Percentiles rank a stretch among this genome's conserved stretches.
phyloP scores from a whole-genome alignment of 495 filamentous ascomycete genomes.

The Podospora appendiculata region DNA sequence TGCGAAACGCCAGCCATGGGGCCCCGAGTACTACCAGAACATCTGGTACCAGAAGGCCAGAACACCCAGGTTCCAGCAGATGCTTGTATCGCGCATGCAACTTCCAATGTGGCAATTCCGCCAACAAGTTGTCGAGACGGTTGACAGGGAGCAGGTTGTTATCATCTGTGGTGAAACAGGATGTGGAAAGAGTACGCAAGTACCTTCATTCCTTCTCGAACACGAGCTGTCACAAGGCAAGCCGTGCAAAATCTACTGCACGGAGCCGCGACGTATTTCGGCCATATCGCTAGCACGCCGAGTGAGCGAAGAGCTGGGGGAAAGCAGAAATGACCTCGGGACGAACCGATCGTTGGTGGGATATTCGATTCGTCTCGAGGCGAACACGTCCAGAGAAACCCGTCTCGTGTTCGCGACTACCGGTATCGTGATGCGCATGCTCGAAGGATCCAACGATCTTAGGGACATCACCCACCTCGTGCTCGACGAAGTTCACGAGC shows the following conservation, averaged over 20 bases:
- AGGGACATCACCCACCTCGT: constrained; percentile 86
- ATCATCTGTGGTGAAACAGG: constrained; percentile 96
- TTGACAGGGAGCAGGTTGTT: constrained; percentile 69
- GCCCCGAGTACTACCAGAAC: constrained; percentile 43
- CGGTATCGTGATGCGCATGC: constrained; percentile 94
- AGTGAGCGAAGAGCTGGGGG: constrained; percentile 91
- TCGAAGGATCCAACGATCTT: constrained; percentile 79
- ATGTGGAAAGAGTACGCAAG: constrained; percentile 95
- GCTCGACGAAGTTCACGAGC: constrained; percentile 91
- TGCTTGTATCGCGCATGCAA: constrained; percentile 56
- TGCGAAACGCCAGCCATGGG: constrained; percentile 22
- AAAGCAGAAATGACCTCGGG: constrained; percentile 71
- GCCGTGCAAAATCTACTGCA: constrained; percentile 87
- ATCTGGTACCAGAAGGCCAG: constrained; percentile 66
- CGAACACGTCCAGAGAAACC: constrained; percentile 71
- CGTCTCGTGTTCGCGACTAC: constrained; percentile 78
- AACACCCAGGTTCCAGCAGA: constrained; percentile 50
- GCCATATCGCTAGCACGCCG: constrained; percentile 85
- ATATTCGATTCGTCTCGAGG: constrained; percentile 88
- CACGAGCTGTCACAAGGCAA: constrained; percentile 73
- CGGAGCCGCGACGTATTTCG: constrained; percentile 92
- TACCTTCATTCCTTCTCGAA: constrained; percentile 86
- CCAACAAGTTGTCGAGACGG: constrained; percentile 61
- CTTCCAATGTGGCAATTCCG: constrained; percentile 88
- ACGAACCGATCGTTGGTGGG: constrained; percentile 78